These are phyloP conservation scores for Remersonia thermophila DNA, from an alignment of 2,329 filamentous ascomycete species.

Conservation along the genomic window DNA sequence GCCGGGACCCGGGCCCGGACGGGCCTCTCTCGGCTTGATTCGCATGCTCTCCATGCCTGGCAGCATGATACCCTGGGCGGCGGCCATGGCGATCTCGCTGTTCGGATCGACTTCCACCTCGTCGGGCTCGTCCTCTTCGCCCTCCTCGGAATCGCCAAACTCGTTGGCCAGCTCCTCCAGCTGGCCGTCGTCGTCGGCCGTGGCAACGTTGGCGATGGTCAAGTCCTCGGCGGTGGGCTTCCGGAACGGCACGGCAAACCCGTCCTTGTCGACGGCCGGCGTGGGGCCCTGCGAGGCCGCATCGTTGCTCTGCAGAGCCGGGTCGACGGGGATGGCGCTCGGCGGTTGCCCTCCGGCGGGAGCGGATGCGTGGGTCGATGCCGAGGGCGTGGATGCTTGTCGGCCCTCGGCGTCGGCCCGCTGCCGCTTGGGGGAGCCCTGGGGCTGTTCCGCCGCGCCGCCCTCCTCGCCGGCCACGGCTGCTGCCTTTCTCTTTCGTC, in stretches of 20 bases:
- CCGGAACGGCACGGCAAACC: conserved; percentile 50
- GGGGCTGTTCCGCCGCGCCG: conserved; percentile 24
- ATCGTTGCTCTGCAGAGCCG: conserved; percentile 15
- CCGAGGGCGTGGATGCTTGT: no score
- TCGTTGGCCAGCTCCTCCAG: conserved; percentile 27
- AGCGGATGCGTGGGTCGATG: no score
- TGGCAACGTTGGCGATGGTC: conserved; percentile 9
- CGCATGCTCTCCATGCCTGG: conserved; percentile 12
- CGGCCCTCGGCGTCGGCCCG: neutral
- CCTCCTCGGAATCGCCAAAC: conserved; percentile 26
- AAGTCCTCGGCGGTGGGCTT: conserved; percentile 12
- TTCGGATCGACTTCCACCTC: conserved; percentile 14
- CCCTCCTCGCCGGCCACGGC: conserved; percentile 10
- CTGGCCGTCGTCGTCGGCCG: conserved; percentile 10
- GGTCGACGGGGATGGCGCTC: no score
- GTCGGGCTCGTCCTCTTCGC: conserved; percentile 7
- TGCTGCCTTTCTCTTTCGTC: conserved; percentile 27
- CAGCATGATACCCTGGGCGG: conserved; percentile 17
- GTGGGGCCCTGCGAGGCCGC: conserved; percentile 21
- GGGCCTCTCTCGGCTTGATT: conserved; percentile 9
- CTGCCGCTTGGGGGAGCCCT: conserved; percentile 10
- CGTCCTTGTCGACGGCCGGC: conserved; percentile 44
- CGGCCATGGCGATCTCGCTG: conserved; percentile 20
- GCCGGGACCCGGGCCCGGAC: neutral
- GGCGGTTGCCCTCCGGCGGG: neutral